phyloP scores from a whole-genome alignment of 768 basidiomycete genomes.

The Suillus subalutaceus region DNA sequence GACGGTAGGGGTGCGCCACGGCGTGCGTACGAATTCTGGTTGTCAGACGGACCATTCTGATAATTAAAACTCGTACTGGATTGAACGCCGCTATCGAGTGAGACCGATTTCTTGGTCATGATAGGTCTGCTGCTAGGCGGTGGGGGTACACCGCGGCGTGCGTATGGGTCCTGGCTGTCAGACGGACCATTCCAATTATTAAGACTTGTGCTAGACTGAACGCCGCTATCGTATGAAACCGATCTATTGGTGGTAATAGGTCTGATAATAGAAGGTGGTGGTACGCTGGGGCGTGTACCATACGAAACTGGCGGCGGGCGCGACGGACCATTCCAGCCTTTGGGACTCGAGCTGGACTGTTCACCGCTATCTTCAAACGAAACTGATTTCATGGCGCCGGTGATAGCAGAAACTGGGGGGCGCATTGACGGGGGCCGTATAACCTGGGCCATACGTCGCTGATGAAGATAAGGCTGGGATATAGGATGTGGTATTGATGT shows the following conservation, averaged over 20 bases:
- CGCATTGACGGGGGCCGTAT: neutral
- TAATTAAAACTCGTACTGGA: too few species aligned
- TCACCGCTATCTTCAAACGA: conserved; percentile 24
- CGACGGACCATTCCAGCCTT: conserved; percentile 19
- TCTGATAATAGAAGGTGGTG: neutral
- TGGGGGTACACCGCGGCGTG: conserved; percentile 11
- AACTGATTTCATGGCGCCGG: conserved; percentile 31
- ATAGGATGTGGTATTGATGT: neutral
- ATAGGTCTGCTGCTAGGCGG: conserved; percentile 34
- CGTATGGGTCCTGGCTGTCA: neutral
- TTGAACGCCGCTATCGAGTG: too few species aligned
- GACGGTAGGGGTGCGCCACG: too few species aligned
- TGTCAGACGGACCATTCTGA: too few species aligned
- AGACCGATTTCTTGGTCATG: conserved; percentile 15
- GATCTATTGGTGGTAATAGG: neutral
- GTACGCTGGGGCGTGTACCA: neutral
- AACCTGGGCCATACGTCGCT: conserved; percentile 10
- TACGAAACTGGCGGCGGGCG: conserved; percentile 20
- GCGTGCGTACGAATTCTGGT: neutral
- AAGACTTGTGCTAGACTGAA: neutral
- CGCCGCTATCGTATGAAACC: neutral
- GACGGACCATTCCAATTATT: neutral
- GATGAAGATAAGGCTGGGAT: conserved; percentile 13
- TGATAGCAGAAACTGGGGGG: conserved; percentile 6
- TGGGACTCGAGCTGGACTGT: conserved; percentile 22